Evolutionary conservation across 441 rosid species (phyloP).

Genomic region (Bruguiera hainesii): DNA sequence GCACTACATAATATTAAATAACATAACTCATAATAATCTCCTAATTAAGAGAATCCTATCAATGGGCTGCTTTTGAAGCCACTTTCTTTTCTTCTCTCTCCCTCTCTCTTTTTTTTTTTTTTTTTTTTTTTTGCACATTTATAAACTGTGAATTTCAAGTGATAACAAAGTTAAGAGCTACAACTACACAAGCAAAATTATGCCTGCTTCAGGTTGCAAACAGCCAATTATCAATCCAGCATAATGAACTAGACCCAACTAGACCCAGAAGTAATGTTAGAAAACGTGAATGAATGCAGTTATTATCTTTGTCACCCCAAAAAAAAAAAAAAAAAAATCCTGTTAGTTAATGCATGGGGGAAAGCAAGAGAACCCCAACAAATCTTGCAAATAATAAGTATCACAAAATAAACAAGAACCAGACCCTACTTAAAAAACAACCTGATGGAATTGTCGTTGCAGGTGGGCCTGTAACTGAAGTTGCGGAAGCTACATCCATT

Average conservation of each 20-base stretch:
- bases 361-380: conserved; percentile 8
- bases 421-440: conserved; percentile 26
- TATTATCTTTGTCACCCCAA: background rate
- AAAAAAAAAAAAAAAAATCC: background rate
- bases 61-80: no score
- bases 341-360: background rate
- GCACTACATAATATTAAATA: no score
- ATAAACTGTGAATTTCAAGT: no score
- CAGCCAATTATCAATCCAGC: no score
- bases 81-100: no score
- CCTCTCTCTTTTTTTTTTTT: no score
- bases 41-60: no score
- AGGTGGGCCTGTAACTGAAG: conserved; percentile 63
- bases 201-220: background rate
- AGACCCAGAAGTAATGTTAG: no score
- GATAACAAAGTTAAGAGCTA: background rate
- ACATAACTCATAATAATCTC: no score
- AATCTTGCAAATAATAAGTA: background rate
- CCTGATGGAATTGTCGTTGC: conserved; percentile 67
- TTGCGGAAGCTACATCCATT: conserved; percentile 69
- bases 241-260: no score
- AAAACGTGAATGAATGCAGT: background rate
- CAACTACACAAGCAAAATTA: background rate
- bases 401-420: background rate
- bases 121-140: no score